Percentiles rank a stretch among this genome's conserved stretches.
phyloP scores from a whole-genome alignment of 140 eudicot species.

The Senecio squalidus region DNA sequence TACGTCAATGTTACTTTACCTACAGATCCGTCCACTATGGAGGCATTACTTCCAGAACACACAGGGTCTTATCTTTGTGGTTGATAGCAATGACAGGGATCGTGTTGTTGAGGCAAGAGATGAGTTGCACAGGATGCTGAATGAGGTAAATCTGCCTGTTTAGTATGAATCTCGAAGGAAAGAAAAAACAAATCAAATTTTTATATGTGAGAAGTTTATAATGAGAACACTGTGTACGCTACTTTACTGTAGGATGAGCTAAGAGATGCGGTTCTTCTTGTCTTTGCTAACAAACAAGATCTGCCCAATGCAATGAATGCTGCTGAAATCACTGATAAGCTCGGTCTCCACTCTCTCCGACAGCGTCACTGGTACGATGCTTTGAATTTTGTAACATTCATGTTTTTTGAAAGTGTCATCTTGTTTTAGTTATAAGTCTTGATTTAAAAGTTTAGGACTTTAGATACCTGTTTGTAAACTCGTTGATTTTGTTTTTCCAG shows the following conservation, averaged over 20 bases:
- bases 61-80: conserved; percentile 59
- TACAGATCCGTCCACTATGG: conserved; percentile 60
- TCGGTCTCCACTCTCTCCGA: conserved; percentile 55
- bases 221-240: not conserved
- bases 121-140: conserved; percentile 60
- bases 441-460: not conserved
- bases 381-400: not conserved
- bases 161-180: too few relatives aligned
- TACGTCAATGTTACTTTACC: not conserved
- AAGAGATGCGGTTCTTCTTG: conserved; percentile 59
- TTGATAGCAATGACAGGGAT: conserved; percentile 61
- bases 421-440: not conserved
- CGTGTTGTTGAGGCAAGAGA: conserved; percentile 59
- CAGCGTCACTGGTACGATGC: conserved; percentile 48
- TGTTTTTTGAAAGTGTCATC: not conserved
- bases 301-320: conserved; percentile 64
- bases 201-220: too few relatives aligned
- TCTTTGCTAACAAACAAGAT: conserved; percentile 66
- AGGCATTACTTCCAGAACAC: conserved; percentile 65
- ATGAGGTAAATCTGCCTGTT: conserved; percentile 27
- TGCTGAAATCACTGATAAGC: conserved; percentile 62
- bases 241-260: conserved; percentile 38
- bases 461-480: not conserved
- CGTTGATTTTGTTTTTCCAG: conserved; percentile 24
- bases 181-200: too few relatives aligned